phyloP scores from a whole-genome alignment of 768 basidiomycete genomes.

The Boletus vinaceobasis region DNA sequence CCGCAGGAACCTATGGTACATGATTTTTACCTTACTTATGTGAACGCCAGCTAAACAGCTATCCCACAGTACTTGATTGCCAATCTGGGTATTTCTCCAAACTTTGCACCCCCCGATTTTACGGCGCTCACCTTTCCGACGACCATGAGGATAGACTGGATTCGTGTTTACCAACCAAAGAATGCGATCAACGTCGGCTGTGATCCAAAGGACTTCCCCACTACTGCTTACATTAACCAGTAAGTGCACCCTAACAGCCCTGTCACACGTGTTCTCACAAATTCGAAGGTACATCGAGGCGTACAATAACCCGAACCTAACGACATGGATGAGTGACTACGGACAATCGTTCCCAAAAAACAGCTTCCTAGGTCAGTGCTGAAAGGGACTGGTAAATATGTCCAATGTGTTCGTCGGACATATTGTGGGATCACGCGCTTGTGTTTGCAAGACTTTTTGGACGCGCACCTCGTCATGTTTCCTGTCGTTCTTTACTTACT shows the following conservation, averaged over 20 bases:
- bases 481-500: constrained; percentile 18
- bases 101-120: constrained; percentile 76
- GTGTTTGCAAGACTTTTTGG: constrained; percentile 18
- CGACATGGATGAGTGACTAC: constrained; percentile 61
- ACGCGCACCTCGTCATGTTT: constrained; percentile 13
- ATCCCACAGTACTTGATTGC: constrained; percentile 68
- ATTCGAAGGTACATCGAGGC: constrained; percentile 52
- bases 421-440: constrained; percentile 1
- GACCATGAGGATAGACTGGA: constrained; percentile 77
- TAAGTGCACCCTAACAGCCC: constrained; percentile 29
- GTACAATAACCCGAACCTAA: constrained; percentile 80
- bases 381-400: constrained; percentile 12
- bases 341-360: constrained; percentile 70
- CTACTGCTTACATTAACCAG: constrained; percentile 75
- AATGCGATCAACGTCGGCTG: constrained; percentile 77
- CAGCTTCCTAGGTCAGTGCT: constrained; percentile 58
- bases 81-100: constrained; percentile 81
- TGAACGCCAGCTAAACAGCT: not conserved
- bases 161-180: constrained; percentile 85
- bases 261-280: not conserved
- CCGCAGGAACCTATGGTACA: constrained; percentile 82
- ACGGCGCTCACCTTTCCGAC: constrained; percentile 69
- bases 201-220: constrained; percentile 76
- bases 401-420: constrained; percentile 6
- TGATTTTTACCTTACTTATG: not conserved